Evolutionary conservation across 352 stramenopile genomes (phyloP).

Genomic region (Porosira glacialis): DNA sequence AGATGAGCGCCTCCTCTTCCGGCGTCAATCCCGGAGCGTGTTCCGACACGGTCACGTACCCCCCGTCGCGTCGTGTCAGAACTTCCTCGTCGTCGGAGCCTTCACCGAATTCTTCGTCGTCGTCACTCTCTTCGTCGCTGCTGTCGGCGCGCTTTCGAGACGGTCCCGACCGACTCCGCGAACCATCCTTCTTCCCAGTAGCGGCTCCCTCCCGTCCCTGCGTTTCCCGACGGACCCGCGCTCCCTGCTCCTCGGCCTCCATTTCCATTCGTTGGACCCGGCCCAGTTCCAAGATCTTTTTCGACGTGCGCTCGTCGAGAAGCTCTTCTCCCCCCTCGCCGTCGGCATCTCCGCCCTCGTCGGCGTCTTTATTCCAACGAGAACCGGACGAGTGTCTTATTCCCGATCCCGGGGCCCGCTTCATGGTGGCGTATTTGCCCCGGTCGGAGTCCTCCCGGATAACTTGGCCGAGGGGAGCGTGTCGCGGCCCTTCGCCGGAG

Average conservation of each 20-base stretch:
- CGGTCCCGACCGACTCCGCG: not conserved
- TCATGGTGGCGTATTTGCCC: slow-evolving; percentile 69
- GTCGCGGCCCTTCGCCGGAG: slow-evolving; percentile 27
- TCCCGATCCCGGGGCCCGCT: no score
- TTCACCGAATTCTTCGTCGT: slow-evolving; percentile 87
- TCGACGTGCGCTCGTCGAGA: slow-evolving; percentile 69
- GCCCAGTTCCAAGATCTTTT: slow-evolving; percentile 75
- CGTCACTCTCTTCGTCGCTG: slow-evolving; percentile 82
- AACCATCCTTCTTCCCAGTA: slow-evolving; percentile 4
- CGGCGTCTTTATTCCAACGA: slow-evolving; percentile 17
- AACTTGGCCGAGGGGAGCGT: slow-evolving; percentile 75
- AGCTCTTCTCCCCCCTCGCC: slow-evolving; percentile 43
- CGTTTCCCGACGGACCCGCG: not conserved
- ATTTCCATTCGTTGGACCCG: slow-evolving; percentile 76
- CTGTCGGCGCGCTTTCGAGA: slow-evolving; percentile 43
- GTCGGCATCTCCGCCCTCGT: no score
- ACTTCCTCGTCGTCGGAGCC: slow-evolving; percentile 77
- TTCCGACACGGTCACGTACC: slow-evolving; percentile 65
- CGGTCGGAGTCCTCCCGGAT: slow-evolving; percentile 71
- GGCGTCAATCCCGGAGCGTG: slow-evolving; percentile 58
- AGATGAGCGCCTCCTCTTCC: slow-evolving; percentile 75
- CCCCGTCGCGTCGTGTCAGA: slow-evolving; percentile 64
- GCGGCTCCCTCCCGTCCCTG: not conserved
- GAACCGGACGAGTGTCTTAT: slow-evolving; percentile 15
- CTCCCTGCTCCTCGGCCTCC: slow-evolving; percentile 45